Evolutionary conservation across 768 basidiomycete genomes (phyloP).

Genomic region (Amanita jacksonii): DNA sequence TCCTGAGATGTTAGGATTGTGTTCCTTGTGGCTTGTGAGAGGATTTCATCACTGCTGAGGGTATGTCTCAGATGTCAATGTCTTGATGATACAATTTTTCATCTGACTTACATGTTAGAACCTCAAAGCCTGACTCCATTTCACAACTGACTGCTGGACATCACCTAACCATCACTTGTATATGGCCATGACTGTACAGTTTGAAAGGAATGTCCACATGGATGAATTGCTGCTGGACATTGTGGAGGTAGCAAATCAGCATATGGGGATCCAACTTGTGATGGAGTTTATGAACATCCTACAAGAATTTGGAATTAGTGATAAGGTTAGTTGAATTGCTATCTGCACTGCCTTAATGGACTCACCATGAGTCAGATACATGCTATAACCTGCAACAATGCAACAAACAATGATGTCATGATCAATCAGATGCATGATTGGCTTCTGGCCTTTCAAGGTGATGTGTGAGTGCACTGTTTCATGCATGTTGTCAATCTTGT

Average conservation of each 20-base stretch:
- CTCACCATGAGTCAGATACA: too few species aligned
- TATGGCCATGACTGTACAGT: slow-evolving; percentile 7
- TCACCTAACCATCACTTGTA: slow-evolving; percentile 9
- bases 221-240: slow-evolving; percentile 7
- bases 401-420: slow-evolving; percentile 6
- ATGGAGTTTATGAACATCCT: slow-evolving; percentile 7
- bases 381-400: slow-evolving; percentile 2
- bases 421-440: neutral
- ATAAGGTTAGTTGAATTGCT: too few species aligned
- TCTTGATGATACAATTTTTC: neutral
- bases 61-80: neutral
- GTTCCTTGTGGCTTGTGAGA: too few species aligned
- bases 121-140: slow-evolving; percentile 8
- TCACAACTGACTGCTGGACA: slow-evolving; percentile 10
- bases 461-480: slow-evolving; percentile 3
- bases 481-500: slow-evolving; percentile 9
- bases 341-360: too few species aligned
- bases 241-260: slow-evolving; percentile 7
- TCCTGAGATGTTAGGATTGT: neutral
- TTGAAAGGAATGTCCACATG: neutral
- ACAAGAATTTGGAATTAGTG: slow-evolving; percentile 1
- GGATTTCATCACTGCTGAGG: too few species aligned
- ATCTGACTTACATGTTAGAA: slow-evolving; percentile 5
- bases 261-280: slow-evolving; percentile 6
- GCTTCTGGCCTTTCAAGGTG: neutral